Percentiles rank a stretch among this genome's conserved stretches.
phyloP scores from a whole-genome alignment of 208 protist genomes.

The Trypanosoma rangeli region DNA sequence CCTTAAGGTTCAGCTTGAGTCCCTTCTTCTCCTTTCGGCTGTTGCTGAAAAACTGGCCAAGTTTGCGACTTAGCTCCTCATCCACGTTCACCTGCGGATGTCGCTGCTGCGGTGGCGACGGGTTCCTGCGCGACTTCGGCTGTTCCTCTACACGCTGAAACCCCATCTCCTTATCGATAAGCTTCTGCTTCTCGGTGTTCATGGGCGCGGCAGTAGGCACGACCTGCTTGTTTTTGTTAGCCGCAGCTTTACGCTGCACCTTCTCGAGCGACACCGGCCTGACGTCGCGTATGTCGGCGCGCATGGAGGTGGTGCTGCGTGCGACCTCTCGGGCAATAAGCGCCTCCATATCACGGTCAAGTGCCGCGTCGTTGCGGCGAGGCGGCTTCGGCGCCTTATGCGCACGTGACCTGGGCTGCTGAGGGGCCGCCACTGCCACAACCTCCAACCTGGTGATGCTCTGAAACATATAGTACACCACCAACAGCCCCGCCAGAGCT shows the following conservation, averaged over 20 bases:
- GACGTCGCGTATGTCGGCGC: slow-evolving; percentile 50
- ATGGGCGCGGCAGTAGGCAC: neutral
- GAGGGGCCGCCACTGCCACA: neutral
- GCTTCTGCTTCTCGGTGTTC: slow-evolving; percentile 39
- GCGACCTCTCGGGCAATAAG: slow-evolving; percentile 70
- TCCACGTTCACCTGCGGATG: slow-evolving; percentile 13
- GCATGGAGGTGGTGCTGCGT: slow-evolving; percentile 46
- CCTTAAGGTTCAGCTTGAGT: slow-evolving; percentile 31
- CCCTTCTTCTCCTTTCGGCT: slow-evolving; percentile 39
- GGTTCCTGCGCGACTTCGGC: slow-evolving; percentile 19
- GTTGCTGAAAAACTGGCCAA: slow-evolving; percentile 74
- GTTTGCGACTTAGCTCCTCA: slow-evolving; percentile 73
- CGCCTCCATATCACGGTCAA: slow-evolving; percentile 61
- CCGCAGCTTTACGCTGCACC: slow-evolving; percentile 29
- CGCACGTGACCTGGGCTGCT: slow-evolving; percentile 31
- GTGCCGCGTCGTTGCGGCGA: slow-evolving; percentile 38
- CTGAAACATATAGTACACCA: slow-evolving; percentile 74
- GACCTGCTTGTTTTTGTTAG: neutral
- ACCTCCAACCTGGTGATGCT: slow-evolving; percentile 51
- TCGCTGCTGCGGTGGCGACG: slow-evolving; percentile 10
- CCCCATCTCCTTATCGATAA: slow-evolving; percentile 49
- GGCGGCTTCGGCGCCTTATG: slow-evolving; percentile 36
- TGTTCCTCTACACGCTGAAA: slow-evolving; percentile 43
- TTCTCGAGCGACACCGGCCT: slow-evolving; percentile 48
- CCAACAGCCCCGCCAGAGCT: slow-evolving; percentile 50